Percentiles rank a stretch among this genome's conserved stretches.
phyloP scores from a whole-genome alignment of 768 basidiomycete species.

The Rhizopogon vinicolor region DNA sequence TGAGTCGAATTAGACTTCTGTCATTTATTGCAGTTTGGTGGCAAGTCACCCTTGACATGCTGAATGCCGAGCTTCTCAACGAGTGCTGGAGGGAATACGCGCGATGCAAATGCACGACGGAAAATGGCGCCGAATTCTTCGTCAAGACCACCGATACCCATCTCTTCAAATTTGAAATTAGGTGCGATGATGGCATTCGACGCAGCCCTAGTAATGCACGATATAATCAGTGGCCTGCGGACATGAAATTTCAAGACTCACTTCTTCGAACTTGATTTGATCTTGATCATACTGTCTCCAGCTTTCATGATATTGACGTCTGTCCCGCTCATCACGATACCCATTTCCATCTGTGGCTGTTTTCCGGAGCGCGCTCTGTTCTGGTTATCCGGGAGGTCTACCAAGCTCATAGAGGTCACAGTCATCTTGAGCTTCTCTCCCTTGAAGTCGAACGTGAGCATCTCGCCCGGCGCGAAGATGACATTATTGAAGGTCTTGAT shows the following conservation, averaged over 20 bases:
- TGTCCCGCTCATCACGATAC: constrained; percentile 88
- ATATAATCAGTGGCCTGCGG: constrained; percentile 1
- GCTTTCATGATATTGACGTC: constrained; percentile 89
- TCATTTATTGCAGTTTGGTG: background rate
- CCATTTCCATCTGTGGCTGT: constrained; percentile 39
- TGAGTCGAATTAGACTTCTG: background rate
- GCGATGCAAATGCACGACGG: constrained; percentile 95
- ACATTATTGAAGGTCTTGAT: constrained; percentile 69
- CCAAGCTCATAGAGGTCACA: constrained; percentile 53
- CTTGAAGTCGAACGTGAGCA: constrained; percentile 83
- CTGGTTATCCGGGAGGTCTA: constrained; percentile 65
- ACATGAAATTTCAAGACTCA: constrained; percentile 27
- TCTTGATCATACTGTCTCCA: constrained; percentile 72
- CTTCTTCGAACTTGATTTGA: constrained; percentile 92
- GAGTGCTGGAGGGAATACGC: constrained; percentile 95
- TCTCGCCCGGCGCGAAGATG: constrained; percentile 63
- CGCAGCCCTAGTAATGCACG: constrained; percentile 52
- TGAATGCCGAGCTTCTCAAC: constrained; percentile 98
- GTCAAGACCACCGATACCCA: constrained; percentile 99
- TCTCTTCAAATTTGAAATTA: constrained; percentile 99
- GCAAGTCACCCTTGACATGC: constrained; percentile 84
- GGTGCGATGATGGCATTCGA: constrained; percentile 95
- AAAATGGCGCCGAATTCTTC: constrained; percentile 95
- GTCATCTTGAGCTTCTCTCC: constrained; percentile 75
- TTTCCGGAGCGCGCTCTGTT: constrained; percentile 34